A percentile compares a stretch with the other conserved stretches of the same genome.
phyloP scores from a whole-genome alignment of 140 eudicot genomes.

The Flaveria floridana region DNA sequence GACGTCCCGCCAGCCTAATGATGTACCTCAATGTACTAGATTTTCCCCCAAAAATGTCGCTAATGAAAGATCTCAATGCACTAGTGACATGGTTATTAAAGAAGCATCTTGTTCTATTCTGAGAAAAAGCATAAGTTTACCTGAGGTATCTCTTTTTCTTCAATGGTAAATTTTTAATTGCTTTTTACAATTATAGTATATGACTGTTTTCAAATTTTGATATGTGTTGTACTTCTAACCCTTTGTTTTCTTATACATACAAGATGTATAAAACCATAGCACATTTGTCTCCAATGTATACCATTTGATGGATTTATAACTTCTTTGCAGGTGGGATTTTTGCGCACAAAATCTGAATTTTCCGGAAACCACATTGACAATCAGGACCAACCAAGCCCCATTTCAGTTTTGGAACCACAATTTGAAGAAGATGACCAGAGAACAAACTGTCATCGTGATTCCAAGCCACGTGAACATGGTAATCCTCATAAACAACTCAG shows the following conservation, averaged over 20 bases:
- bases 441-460: conserved; percentile 34
- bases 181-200: background rate
- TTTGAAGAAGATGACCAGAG: conserved; percentile 63
- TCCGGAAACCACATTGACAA: conserved; percentile 45
- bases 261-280: background rate
- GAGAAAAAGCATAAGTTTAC: conserved; percentile 41
- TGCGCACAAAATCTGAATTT: conserved; percentile 31
- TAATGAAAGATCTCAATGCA: conserved; percentile 30
- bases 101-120: conserved; percentile 31
- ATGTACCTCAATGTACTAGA: conserved; percentile 37
- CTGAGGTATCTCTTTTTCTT: conserved; percentile 48
- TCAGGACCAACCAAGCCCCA: conserved; percentile 96
- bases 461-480: conserved; percentile 51
- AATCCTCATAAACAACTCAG: conserved; percentile 20
- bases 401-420: conserved; percentile 74
- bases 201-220: background rate
- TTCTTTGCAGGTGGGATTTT: conserved; percentile 51
- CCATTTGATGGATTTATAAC: background rate
- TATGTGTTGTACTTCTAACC: background rate
- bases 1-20: conserved; percentile 42
- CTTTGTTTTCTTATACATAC: conserved; percentile 5
- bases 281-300: background rate
- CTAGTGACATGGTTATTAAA: conserved; percentile 34
- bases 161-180: background rate
- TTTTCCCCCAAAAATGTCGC: conserved; percentile 31